phyloP scores from a whole-genome alignment of 2,329 filamentous ascomycete species.

The Cryphonectria radicalis region DNA sequence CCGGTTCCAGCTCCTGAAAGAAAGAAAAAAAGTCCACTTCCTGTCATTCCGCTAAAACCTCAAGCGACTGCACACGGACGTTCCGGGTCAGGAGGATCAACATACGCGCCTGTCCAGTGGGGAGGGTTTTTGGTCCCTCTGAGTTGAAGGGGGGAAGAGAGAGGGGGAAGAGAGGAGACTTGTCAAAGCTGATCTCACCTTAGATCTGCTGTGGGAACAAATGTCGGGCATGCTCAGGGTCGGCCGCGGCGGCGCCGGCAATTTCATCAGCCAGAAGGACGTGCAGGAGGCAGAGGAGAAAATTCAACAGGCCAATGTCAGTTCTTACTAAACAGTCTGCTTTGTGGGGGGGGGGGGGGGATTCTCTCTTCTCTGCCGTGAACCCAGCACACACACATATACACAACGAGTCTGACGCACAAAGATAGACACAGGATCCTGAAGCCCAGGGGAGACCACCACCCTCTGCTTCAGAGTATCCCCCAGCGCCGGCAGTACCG shows the following conservation, averaged over 20 bases:
- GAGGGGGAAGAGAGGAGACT: constrained; percentile 16
- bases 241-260: constrained; percentile 68
- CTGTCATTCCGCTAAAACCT: constrained; percentile 27
- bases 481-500: constrained; percentile 12
- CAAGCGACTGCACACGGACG: constrained; percentile 10
- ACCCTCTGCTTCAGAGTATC: neutral
- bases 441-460: constrained; percentile 42
- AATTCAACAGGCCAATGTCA: constrained; percentile 30
- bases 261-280: constrained; percentile 60
- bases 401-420: neutral
- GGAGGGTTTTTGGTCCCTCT: neutral
- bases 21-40: constrained; percentile 4
- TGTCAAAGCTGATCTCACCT: constrained; percentile 30
- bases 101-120: neutral
- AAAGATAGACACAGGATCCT: constrained; percentile 40
- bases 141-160: neutral
- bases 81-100: constrained; percentile 33
- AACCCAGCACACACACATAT: neutral
- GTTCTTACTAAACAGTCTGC: constrained; percentile 9
- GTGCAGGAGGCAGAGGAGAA: constrained; percentile 49
- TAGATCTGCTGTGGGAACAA: constrained; percentile 29
- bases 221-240: constrained; percentile 52
- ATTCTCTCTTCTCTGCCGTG: neutral
- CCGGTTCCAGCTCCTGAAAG: neutral
- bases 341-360: no score